Conservation (phyloP, 352 stramenopile genomes). For the Phytophthora crassamura region DNA sequence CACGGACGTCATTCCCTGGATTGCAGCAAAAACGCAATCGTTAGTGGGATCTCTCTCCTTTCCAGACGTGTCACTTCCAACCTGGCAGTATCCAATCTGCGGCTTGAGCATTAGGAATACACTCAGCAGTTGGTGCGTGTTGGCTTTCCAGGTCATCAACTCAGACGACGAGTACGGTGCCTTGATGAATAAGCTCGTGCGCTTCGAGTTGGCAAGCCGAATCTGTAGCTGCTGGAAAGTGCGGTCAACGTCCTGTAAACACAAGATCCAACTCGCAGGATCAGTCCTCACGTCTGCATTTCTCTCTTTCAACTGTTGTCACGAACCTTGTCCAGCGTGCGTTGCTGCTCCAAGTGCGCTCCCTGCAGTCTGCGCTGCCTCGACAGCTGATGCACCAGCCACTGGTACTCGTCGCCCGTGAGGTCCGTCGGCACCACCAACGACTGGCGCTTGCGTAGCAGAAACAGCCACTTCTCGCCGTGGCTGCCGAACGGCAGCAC, state of each 20-base stretch:
- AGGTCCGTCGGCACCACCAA: slow-evolving; percentile 38
- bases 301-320: too few relatives aligned
- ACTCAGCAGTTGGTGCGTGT: slow-evolving; percentile 47
- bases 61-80: slow-evolving; percentile 1
- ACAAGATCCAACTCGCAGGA: background rate
- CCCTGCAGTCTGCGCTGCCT: slow-evolving; percentile 26
- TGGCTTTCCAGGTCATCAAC: slow-evolving; percentile 47
- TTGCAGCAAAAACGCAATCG: background rate
- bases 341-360: slow-evolving; percentile 39
- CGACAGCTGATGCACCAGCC: slow-evolving; percentile 36
- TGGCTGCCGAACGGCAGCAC: slow-evolving; percentile 53
- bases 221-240: slow-evolving; percentile 53
- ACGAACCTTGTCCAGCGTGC: slow-evolving; percentile 52
- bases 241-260: slow-evolving; percentile 48
- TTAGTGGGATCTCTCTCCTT: background rate
- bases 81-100: slow-evolving; percentile 63
- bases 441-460: slow-evolving; percentile 46
- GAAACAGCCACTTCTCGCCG: slow-evolving; percentile 60
- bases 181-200: slow-evolving; percentile 30
- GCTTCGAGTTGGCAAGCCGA: slow-evolving; percentile 27
- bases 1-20: slow-evolving; percentile 56
- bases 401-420: slow-evolving; percentile 43
- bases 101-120: slow-evolving; percentile 56
- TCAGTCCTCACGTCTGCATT: background rate
- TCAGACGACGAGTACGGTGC: slow-evolving; percentile 37